Evolutionary conservation across 768 basidiomycete species (phyloP), one percentile per base, ranked within the genome.

Genomic region (Agaricus subrufescens): DNA sequence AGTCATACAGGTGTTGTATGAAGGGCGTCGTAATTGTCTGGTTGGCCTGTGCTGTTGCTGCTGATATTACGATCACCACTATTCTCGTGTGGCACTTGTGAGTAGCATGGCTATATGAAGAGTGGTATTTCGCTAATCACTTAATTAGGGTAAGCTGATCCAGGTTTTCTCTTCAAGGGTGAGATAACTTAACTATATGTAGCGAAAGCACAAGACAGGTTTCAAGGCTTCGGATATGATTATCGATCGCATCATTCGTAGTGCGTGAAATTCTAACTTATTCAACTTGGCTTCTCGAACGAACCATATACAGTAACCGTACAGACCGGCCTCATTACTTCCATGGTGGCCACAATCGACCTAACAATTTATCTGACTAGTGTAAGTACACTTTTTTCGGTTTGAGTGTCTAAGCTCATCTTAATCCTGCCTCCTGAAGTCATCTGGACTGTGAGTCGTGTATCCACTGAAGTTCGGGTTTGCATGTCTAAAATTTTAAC

Each of bases 71-170:
- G 3, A 80, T 81, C 40, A 78, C 78, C 1, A 54, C 62, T 23
- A 69, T 73, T 2, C 65, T 81, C 11, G 77, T 78, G 5, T 70
- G 67, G 68, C 71, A 73, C 59, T 61, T 81, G 79, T 79, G 51
- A 52, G 65, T 65, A 15, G 43, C 14, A 29, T n/a, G 29, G n/a
- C n/a, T 8, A 34, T 34, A 34, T 34, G 8, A 8, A 34, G 34
- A 34, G 34, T 7, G 34, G 11, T 34, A 34, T 34, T 1, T 34
- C 34, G 5, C 5, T 34, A 34, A 34, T 6, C 34, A 8, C 34
- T 11, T 34, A 7, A 11, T 34, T 34, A 59, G 58, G 37, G 58
- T 59, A 48, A 46, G 25, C 8, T 14, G 34, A 34, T 47, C 38
- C 12, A n/a, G 12, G n/a, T 4, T 4, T 14, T 37, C 19, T 37